Evolutionary conservation across 768 basidiomycete genomes (phyloP).

Genomic region (Pisolithus microcarpus): DNA sequence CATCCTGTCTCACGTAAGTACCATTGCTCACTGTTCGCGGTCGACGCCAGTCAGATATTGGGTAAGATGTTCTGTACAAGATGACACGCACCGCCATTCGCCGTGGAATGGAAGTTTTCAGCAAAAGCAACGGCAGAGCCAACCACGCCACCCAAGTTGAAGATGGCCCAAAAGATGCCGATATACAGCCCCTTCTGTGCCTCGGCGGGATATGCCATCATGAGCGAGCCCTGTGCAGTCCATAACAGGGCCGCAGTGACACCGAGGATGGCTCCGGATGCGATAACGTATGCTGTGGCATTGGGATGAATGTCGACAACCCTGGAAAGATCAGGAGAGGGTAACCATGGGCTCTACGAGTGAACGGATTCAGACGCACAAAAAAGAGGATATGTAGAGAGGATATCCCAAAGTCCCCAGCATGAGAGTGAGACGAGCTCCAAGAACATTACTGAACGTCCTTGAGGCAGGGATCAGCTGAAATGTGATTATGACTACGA

Average conservation of each 20-base stretch:
- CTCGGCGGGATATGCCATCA: slow-evolving; percentile 53
- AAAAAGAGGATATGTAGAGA: slow-evolving; percentile 31
- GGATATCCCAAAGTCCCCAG: slow-evolving; percentile 48
- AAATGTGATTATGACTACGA: too few relatives aligned
- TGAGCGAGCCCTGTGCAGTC: slow-evolving; percentile 46
- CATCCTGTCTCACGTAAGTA: slow-evolving; percentile 53
- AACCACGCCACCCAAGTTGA: slow-evolving; percentile 75
- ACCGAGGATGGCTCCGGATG: slow-evolving; percentile 45
- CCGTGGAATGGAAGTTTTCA: slow-evolving; percentile 57
- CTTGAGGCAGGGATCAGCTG: slow-evolving; percentile 26
- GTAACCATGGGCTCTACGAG: not conserved
- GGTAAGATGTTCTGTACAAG: not conserved
- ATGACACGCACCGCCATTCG: slow-evolving; percentile 19
- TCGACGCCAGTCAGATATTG: not conserved
- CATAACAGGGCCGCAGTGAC: slow-evolving; percentile 45
- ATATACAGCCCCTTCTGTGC: slow-evolving; percentile 49
- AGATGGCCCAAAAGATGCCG: slow-evolving; percentile 58
- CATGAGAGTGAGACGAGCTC: slow-evolving; percentile 41
- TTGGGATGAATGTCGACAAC: slow-evolving; percentile 34
- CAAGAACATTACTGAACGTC: slow-evolving; percentile 68
- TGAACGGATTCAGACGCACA: not conserved
- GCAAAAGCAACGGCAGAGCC: slow-evolving; percentile 72
- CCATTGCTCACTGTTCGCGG: slow-evolving; percentile 51
- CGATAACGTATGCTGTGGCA: slow-evolving; percentile 39
- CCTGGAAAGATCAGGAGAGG: slow-evolving; percentile 28